Conservation (phyloP, 768 basidiomycete species). For the Dacryopinax spathularia region DNA sequence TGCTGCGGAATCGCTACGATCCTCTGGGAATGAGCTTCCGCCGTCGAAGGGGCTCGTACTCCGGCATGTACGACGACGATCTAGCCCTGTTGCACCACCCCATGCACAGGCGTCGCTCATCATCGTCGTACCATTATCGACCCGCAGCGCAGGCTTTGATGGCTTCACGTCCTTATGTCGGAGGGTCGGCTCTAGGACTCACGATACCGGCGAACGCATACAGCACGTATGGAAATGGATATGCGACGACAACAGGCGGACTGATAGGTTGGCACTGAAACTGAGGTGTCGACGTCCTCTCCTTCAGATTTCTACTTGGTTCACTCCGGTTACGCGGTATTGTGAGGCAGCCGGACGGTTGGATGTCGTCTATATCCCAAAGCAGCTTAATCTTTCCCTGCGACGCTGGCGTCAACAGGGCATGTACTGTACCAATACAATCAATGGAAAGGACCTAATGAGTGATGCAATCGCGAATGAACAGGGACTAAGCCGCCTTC, state of each 20-base stretch:
- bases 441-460: too few relatives aligned
- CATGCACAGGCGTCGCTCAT: background rate
- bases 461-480: too few relatives aligned
- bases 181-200: background rate
- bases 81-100: background rate
- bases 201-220: background rate
- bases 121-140: background rate
- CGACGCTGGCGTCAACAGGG: too few relatives aligned
- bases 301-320: too few relatives aligned
- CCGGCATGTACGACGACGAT: background rate
- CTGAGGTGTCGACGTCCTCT: too few relatives aligned
- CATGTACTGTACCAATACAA: too few relatives aligned
- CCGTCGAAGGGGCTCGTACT: background rate
- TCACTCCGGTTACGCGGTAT: too few relatives aligned
- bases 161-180: background rate
- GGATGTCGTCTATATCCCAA: too few relatives aligned
- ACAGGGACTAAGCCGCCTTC: too few relatives aligned
- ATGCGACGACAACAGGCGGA: background rate
- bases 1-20: slow-evolving; percentile 26
- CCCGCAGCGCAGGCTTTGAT: background rate
- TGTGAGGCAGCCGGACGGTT: too few relatives aligned
- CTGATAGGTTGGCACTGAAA: background rate
- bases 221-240: background rate
- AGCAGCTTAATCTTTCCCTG: too few relatives aligned
- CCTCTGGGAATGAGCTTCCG: background rate